Conservation (phyloP, 257 asterid species). For the Fraxinus americana region DNA sequence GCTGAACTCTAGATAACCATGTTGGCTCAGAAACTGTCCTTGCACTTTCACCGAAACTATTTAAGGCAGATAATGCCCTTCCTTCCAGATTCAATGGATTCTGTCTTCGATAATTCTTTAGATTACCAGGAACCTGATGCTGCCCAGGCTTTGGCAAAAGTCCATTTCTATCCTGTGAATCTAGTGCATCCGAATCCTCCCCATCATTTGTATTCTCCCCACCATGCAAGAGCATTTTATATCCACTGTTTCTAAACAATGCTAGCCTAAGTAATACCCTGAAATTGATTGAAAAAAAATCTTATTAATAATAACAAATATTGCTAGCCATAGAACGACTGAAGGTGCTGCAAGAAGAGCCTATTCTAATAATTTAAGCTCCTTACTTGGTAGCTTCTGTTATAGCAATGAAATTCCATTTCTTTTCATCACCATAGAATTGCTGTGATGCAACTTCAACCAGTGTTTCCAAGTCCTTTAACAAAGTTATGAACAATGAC, state of each 20-base stretch:
- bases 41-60: constrained; percentile 79
- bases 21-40: constrained; percentile 70
- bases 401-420: constrained; percentile 84
- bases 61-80: constrained; percentile 90
- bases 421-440: constrained; percentile 75
- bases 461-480: constrained; percentile 93
- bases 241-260: constrained; percentile 59
- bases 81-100: constrained; percentile 72
- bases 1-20: constrained; percentile 77
- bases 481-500: constrained; percentile 83
- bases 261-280: constrained; percentile 85
- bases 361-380: constrained; percentile 10
- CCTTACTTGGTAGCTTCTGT: constrained; percentile 82
- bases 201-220: constrained; percentile 68
- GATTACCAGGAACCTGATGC: constrained; percentile 40
- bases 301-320: constrained; percentile 12
- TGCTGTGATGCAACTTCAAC: constrained; percentile 93
- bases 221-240: constrained; percentile 92
- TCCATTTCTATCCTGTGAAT: constrained; percentile 38
- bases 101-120: constrained; percentile 41
- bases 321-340: constrained; percentile 7
- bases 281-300: constrained; percentile 31
- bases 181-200: constrained; percentile 35
- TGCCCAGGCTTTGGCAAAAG: constrained; percentile 37
- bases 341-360: constrained; percentile 13